Percentiles rank a stretch among this genome's conserved stretches.
phyloP scores from a whole-genome alignment of 176 grass and related monocot genomes.

The Triticum timopheevii region DNA sequence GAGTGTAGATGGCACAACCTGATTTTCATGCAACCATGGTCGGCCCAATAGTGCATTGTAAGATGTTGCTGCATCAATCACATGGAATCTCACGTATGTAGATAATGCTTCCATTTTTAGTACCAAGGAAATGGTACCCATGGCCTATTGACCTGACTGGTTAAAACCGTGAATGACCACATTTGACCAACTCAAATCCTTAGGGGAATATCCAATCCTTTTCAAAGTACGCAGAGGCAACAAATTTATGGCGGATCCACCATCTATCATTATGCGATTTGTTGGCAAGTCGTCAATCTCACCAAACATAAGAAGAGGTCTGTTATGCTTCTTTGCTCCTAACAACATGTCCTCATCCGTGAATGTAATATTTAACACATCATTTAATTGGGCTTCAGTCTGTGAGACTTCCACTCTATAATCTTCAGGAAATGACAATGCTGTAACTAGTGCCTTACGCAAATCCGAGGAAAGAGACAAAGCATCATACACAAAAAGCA shows the following conservation, averaged over 20 bases:
- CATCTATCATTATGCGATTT: conserved; percentile 1
- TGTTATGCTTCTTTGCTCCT: not conserved
- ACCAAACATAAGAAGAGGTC: not conserved
- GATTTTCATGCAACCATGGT: not conserved
- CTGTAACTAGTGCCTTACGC: not conserved
- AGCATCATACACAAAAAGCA: not conserved
- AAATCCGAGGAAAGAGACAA: not conserved
- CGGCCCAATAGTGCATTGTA: not conserved
- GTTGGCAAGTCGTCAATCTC: not conserved
- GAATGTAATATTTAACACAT: not conserved
- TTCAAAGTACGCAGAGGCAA: not conserved
- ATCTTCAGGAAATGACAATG: not conserved
- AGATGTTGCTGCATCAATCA: not conserved
- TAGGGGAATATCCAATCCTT: not conserved
- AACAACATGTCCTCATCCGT: not conserved
- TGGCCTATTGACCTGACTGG: not conserved
- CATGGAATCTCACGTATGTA: not conserved
- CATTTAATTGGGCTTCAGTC: not conserved
- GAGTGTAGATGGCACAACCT: not conserved
- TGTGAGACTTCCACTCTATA: not conserved
- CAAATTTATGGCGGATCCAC: not conserved
- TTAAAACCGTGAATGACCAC: conserved; percentile 1
- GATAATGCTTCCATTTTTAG: not conserved
- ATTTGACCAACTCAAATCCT: not conserved
- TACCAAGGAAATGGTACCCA: not conserved